Evolutionary conservation across 129 eudicot genomes (phyloP).

Genomic region (Centella asiatica): DNA sequence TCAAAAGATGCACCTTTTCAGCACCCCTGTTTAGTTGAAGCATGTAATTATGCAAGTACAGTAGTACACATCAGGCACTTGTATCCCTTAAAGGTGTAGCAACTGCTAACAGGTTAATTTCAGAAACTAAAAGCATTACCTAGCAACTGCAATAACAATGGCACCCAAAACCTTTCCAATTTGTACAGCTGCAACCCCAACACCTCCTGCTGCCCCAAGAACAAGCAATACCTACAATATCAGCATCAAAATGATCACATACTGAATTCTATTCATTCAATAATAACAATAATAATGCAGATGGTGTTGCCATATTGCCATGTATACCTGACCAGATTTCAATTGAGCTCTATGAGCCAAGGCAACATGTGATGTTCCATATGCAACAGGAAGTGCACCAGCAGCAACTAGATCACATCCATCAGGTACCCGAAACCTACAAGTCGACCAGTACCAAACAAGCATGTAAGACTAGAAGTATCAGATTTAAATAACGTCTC

Average conservation of each 20-base stretch:
- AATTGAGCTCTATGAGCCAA: slow-evolving; percentile 83
- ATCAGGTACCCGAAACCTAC: slow-evolving; percentile 68
- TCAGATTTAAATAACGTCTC: too few relatives aligned
- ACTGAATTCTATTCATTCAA: background rate
- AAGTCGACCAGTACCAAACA: background rate
- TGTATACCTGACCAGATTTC: slow-evolving; percentile 64
- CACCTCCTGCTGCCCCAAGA: slow-evolving; percentile 99
- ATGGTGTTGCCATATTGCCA: background rate
- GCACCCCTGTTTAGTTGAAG: slow-evolving; percentile 40
- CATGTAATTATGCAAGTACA: background rate
- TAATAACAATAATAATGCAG: background rate
- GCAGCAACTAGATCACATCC: slow-evolving; percentile 92
- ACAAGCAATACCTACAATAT: slow-evolving; percentile 74
- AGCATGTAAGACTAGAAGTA: background rate
- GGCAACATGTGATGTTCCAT: slow-evolving; percentile 91
- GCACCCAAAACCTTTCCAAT: slow-evolving; percentile 94
- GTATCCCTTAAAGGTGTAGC: background rate
- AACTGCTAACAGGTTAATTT: background rate
- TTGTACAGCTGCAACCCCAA: slow-evolving; percentile 96
- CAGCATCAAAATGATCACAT: background rate
- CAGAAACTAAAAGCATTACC: slow-evolving; percentile 32
- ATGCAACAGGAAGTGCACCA: slow-evolving; percentile 90
- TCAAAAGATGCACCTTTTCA: slow-evolving; percentile 69
- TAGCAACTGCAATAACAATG: slow-evolving; percentile 76
- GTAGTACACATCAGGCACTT: too few relatives aligned